Conservation (phyloP, 2,329 filamentous ascomycete genomes). For the Fusarium kyushuense region DNA sequence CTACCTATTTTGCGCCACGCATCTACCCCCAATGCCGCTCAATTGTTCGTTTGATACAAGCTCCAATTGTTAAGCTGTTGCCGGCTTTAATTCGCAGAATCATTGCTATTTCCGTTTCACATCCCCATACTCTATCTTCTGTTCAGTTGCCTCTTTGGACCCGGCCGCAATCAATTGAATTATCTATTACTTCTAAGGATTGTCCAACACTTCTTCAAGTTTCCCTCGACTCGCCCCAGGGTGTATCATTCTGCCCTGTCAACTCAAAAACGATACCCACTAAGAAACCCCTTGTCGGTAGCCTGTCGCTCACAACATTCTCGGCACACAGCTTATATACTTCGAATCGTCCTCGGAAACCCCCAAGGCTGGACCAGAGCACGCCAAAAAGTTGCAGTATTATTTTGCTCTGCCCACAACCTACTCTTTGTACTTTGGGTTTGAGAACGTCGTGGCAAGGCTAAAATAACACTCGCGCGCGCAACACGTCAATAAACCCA, state of each 20-base stretch:
- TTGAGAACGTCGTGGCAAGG: slow-evolving; percentile 31
- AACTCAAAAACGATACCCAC: slow-evolving; percentile 18
- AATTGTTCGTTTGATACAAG: slow-evolving; percentile 19
- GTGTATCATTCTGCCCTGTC: slow-evolving; percentile 32
- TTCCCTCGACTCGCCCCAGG: slow-evolving; percentile 26
- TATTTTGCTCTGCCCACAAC: slow-evolving; percentile 1
- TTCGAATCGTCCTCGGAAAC: slow-evolving; percentile 5
- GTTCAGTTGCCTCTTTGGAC: slow-evolving; percentile 18
- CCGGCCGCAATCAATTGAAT: slow-evolving; percentile 32
- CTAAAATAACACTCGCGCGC: slow-evolving; percentile 22
- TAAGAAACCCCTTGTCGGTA: slow-evolving; percentile 21
- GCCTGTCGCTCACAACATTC: slow-evolving; percentile 11
- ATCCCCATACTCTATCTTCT: slow-evolving; percentile 16
- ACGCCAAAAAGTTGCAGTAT: slow-evolving; percentile 26
- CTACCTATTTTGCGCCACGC: slow-evolving; percentile 27
- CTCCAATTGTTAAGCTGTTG: slow-evolving; percentile 20
- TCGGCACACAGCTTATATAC: slow-evolving; percentile 17
- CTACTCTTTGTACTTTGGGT: slow-evolving; percentile 19
- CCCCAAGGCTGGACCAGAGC: slow-evolving; percentile 20
- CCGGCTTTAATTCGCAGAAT: slow-evolving; percentile 19
- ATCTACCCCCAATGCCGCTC: slow-evolving; percentile 16
- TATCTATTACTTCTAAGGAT: slow-evolving; percentile 12
- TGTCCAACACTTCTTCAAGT: slow-evolving; percentile 1
- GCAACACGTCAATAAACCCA: slow-evolving; percentile 15
- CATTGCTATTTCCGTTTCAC: slow-evolving; percentile 21